phyloP scores from a whole-genome alignment of 129 eudicot species.

The Ambrosia artemisiifolia region DNA sequence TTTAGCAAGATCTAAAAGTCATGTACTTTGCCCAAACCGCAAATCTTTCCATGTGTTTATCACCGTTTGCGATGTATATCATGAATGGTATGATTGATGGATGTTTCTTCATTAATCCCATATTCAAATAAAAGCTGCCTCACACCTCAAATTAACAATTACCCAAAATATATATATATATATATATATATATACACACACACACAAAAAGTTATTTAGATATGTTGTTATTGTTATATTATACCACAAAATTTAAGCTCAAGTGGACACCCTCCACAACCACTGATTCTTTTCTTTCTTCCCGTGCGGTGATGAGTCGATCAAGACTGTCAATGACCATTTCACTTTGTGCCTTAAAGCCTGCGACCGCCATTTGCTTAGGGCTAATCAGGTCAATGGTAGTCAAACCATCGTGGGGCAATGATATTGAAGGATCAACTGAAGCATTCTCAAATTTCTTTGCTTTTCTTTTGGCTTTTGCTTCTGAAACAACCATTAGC shows the following conservation, averaged over 20 bases:
- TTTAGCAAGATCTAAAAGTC: constrained; percentile 74
- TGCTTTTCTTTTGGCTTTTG: constrained; percentile 57
- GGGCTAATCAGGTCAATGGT: constrained; percentile 46
- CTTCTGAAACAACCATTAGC: constrained; percentile 74
- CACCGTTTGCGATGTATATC: constrained; percentile 53
- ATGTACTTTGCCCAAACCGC: constrained; percentile 86
- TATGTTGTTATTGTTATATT: constrained; percentile 9
- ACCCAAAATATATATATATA: too few relatives aligned
- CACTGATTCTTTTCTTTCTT: constrained; percentile 68
- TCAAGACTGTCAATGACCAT: constrained; percentile 87
- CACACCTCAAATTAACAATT: too few relatives aligned
- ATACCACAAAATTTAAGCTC: constrained; percentile 75
- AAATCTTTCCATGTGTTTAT: constrained; percentile 77
- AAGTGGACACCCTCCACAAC: constrained; percentile 16
- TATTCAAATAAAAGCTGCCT: too few relatives aligned
- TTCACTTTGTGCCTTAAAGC: constrained; percentile 81
- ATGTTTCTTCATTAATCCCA: constrained; percentile 85
- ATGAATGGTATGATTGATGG: constrained; percentile 70
- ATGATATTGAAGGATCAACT: constrained; percentile 20
- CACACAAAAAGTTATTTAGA: too few relatives aligned
- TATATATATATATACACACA: too few relatives aligned
- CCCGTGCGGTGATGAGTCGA: constrained; percentile 72
- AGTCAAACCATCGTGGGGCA: constrained; percentile 13
- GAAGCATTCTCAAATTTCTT: constrained; percentile 38
- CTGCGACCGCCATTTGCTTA: constrained; percentile 73